Conservation (phyloP, 768 basidiomycete species). For the Termitomyces sp. region DNA sequence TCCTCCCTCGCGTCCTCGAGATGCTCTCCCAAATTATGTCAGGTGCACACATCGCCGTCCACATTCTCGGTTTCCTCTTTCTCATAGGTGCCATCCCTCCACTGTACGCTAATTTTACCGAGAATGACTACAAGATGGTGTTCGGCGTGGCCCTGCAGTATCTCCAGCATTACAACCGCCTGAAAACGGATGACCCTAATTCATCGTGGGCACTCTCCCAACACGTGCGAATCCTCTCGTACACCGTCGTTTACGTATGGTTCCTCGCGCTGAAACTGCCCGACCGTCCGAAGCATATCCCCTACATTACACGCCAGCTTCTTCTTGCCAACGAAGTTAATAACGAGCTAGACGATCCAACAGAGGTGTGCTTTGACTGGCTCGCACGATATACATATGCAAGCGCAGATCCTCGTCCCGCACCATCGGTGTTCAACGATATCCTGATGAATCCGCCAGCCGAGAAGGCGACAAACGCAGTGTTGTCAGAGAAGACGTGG, state of each 20-base stretch:
- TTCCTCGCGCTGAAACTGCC: conserved; percentile 83
- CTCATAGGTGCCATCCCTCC: conserved; percentile 78
- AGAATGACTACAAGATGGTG: conserved; percentile 86
- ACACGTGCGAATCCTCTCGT: conserved; percentile 86
- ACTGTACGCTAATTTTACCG: conserved; percentile 87
- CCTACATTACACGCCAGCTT: conserved; percentile 83
- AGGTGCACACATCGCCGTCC: conserved; percentile 88
- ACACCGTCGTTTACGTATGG: conserved; percentile 91
- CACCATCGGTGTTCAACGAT: conserved; percentile 71
- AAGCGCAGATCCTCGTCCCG: conserved; percentile 87
- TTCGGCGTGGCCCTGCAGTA: conserved; percentile 94
- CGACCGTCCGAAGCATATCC: conserved; percentile 75
- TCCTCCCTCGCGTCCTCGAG: conserved; percentile 73
- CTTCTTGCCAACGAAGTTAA: conserved; percentile 79
- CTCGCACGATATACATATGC: conserved; percentile 91
- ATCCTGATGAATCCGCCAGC: conserved; percentile 61
- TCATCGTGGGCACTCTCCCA: conserved; percentile 86
- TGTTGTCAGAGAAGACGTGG: conserved; percentile 72
- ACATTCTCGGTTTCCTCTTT: conserved; percentile 88
- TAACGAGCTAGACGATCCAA: conserved; percentile 74
- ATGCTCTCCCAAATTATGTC: conserved; percentile 94
- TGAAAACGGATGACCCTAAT: conserved; percentile 38
- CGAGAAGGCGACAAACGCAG: conserved; percentile 30
- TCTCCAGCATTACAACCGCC: conserved; percentile 82
- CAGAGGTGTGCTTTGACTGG: conserved; percentile 98